Base-by-base conservation (phyloP, 2,329 filamentous ascomycete species). In the Aspergillus latus region DNA sequence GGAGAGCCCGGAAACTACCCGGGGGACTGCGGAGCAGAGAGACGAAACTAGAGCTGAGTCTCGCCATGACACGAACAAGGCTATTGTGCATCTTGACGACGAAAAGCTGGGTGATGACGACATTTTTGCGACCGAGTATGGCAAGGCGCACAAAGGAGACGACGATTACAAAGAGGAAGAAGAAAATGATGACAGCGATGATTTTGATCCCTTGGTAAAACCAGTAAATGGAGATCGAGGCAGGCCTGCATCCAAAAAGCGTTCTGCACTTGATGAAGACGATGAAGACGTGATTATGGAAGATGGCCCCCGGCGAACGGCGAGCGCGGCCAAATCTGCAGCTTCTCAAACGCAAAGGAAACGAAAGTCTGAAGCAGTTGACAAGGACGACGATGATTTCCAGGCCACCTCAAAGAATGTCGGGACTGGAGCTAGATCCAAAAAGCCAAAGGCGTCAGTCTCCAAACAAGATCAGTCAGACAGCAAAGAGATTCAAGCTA, bases 91-190 rank as follows among this genome's bases (percentile, higher is more conserved):
- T 61, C 16, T 88, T 62, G 84, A 90, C 16, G 88, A 89, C 52
- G 87, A 86, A 34, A 80, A 90, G 44, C 87, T 84, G 44, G 81
- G 75, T 2, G 88, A 84, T n/a, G 88, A 91, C 62, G 92, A 96
- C 64, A 92, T 96, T 16, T 92, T 92, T 72, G 88, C 87, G 11
- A 87, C 88, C 3, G 86, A 90, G 61, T 82, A 82, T 34, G 88
- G 86, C 68, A 82, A 82, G 47, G 78, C 83, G 44, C 84, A 82
- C 55, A 90, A 86, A 69, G 80, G 83, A 10, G 69, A 74, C 48
- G 88, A 85, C 65, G 86, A 86, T 40, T 89, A 94, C 67, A 87
- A 90, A 52, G 81, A 84, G 57, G 88, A 77, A 51, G 34, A 37
- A 37, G 84, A 85, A 15, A 81, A 61, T 37, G 61, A 58, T 15